A percentile compares a stretch with the other conserved stretches of the same genome.
Evolutionary conservation across 805 yeast genomes (phyloP).

Genomic region (Yarrowia sp.): DNA sequence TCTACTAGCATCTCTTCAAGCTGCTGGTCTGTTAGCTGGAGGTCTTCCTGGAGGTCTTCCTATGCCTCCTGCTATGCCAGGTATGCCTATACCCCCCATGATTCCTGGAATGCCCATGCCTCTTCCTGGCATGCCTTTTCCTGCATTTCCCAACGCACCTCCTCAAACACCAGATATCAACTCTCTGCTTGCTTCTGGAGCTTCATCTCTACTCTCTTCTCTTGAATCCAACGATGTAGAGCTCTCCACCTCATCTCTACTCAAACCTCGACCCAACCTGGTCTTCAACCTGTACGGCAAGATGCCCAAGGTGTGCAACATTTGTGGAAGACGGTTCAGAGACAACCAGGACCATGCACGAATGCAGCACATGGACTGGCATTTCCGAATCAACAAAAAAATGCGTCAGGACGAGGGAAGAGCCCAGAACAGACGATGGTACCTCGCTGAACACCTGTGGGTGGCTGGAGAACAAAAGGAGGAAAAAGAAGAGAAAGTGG

Average conservation of each 20-base stretch:
- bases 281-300: constrained; percentile 50
- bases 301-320: constrained; percentile 77
- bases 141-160: neutral
- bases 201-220: constrained; percentile 12
- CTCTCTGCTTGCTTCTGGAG: constrained; percentile 9
- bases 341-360: constrained; percentile 37
- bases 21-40: neutral
- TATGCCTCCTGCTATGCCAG: neutral
- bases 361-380: constrained; percentile 89
- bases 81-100: neutral
- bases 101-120: constrained; percentile 3
- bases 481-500: constrained; percentile 28
- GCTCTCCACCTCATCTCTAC: constrained; percentile 37
- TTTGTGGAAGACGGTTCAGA: constrained; percentile 82
- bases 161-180: neutral
- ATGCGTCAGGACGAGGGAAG: constrained; percentile 49
- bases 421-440: constrained; percentile 78
- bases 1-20: constrained; percentile 14
- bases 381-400: constrained; percentile 84
- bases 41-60: neutral
- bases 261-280: constrained; percentile 38
- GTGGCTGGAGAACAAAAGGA: constrained; percentile 60
- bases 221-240: constrained; percentile 33
- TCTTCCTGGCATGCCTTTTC: neutral
- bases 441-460: constrained; percentile 70